Percentiles rank a stretch among this genome's conserved stretches.
phyloP scores from a whole-genome alignment of 2,329 filamentous ascomycete species.

The Clonostachys rosea region DNA sequence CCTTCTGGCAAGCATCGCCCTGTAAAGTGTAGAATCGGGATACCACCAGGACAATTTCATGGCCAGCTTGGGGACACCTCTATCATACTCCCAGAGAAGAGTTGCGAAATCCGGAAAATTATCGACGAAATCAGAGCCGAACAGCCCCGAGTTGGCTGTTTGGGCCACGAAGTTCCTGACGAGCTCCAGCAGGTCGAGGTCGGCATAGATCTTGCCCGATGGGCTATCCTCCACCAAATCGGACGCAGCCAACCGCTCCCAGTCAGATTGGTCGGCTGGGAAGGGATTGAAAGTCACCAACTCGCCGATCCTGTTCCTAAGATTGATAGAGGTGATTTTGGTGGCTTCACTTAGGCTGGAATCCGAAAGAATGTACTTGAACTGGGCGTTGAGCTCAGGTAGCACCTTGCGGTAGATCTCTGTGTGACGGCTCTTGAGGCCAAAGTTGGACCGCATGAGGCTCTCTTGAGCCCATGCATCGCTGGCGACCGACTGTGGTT shows the following conservation, averaged over 20 bases:
- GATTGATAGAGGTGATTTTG: constrained; percentile 7
- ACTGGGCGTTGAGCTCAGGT: constrained; percentile 16
- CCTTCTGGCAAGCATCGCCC: constrained; percentile 19
- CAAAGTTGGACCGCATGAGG: neutral
- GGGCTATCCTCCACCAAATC: constrained; percentile 16
- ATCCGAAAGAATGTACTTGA: constrained; percentile 12
- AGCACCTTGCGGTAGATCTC: constrained; percentile 14
- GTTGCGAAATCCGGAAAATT: constrained; percentile 31
- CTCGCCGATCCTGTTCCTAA: constrained; percentile 23
- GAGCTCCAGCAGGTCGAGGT: constrained; percentile 23
- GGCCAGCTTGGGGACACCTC: constrained; percentile 21
- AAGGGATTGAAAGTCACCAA: constrained; percentile 30
- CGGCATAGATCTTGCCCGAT: constrained; percentile 13
- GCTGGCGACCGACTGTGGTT: constrained; percentile 16
- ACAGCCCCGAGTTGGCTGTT: constrained; percentile 24
- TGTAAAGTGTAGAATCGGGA: constrained; percentile 21
- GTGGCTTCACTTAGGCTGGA: constrained; percentile 1
- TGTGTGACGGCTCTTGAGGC: neutral
- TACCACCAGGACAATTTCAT: constrained; percentile 22
- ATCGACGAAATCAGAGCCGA: constrained; percentile 33
- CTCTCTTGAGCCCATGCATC: constrained; percentile 1
- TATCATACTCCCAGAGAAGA: constrained; percentile 29
- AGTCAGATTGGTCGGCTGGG: constrained; percentile 27
- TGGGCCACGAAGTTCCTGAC: constrained; percentile 26
- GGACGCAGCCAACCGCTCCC: constrained; percentile 27